Base-by-base conservation (phyloP, 331 rosid genomes). In the Spiraea crenata region DNA sequence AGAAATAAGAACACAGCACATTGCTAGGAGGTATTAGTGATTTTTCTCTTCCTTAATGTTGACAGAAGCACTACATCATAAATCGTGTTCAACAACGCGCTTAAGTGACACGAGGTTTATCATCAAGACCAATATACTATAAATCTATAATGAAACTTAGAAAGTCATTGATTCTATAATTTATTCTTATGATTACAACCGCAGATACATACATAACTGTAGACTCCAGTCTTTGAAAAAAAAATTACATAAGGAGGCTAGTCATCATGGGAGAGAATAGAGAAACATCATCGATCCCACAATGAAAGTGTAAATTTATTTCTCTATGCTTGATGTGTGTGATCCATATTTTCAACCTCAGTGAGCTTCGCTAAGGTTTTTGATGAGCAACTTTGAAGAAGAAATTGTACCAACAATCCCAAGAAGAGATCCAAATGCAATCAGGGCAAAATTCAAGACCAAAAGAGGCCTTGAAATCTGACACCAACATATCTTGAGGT, bases 401-500 rank as follows among this genome's bases (percentile, higher is more conserved):
- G 93, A 89, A 72, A 83, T 38, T 42, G 97, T 81, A 13, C 97
- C 96, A 60, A 84, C 39, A 2, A 69, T 69, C 14, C 85, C 93
- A 51, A 89, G 85, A 78, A 80, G 4, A 34, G 69, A 16, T 6
- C 93, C 97, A 6, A 87, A 42, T 7, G 74, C 65, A 54, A 85
- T 74, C 34, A 91, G 45, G 48, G 12, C 25, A 5, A 81, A 2
- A 76, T 91, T 89, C 1, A 91, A 56, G 41, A 79, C 46, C 15
- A 83, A 5, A 51, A 75, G 16, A 31, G 83, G 79, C 35, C 64
- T 83, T 60, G 88, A 49, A 6, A 85, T 77, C 8, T 84, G 84
- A 54, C 65, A 63, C 96, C 97, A 87, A 41, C 34, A 91, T 7
- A 87, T 86, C 90, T 85, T 89, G 37, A 70, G 3, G 77, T 91